Conservation (phyloP, 371 early-diverging fungal genomes). For the Syncephalastrum monosporum region DNA sequence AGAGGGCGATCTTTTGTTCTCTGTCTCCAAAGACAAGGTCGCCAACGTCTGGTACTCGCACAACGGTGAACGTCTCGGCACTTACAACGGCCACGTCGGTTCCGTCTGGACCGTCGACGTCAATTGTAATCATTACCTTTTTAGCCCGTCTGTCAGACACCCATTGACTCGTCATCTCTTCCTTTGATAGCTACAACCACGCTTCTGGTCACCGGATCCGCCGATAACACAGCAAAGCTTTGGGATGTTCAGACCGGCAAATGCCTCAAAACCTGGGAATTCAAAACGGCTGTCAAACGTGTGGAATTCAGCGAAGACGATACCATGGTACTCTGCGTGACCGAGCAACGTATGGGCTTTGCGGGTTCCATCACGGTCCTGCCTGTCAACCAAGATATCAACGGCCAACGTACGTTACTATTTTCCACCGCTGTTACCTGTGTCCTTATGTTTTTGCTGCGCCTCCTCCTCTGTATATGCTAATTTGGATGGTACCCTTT, state of each 20-base stretch:
- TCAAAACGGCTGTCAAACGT: constrained; percentile 90
- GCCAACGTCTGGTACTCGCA: constrained; percentile 96
- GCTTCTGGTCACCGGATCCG: constrained; percentile 89
- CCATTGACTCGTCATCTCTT: constrained; percentile 1
- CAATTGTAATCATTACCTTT: constrained; percentile 58
- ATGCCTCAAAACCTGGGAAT: constrained; percentile 85
- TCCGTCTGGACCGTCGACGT: constrained; percentile 95
- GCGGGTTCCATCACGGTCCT: constrained; percentile 82
- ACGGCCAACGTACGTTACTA: constrained; percentile 17
- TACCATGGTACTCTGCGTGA: constrained; percentile 84
- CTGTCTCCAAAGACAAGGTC: constrained; percentile 93
- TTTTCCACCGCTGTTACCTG: not conserved
- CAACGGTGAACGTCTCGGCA: constrained; percentile 97
- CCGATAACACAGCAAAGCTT: constrained; percentile 91
- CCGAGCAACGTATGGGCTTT: constrained; percentile 96
- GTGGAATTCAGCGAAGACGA: constrained; percentile 92
- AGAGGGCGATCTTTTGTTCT: constrained; percentile 99
- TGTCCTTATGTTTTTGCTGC: constrained; percentile 16
- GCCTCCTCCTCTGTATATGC: no score
- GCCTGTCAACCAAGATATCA: constrained; percentile 65
- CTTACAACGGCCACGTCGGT: constrained; percentile 95
- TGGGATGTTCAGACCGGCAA: constrained; percentile 97
- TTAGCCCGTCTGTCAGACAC: not conserved
- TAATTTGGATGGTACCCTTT: no score
- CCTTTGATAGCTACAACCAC: constrained; percentile 55